Percentiles rank a stretch among this genome's conserved stretches.
Conservation (phyloP, 2,329 filamentous ascomycete species). For the Zymoseptoria tritici region DNA sequence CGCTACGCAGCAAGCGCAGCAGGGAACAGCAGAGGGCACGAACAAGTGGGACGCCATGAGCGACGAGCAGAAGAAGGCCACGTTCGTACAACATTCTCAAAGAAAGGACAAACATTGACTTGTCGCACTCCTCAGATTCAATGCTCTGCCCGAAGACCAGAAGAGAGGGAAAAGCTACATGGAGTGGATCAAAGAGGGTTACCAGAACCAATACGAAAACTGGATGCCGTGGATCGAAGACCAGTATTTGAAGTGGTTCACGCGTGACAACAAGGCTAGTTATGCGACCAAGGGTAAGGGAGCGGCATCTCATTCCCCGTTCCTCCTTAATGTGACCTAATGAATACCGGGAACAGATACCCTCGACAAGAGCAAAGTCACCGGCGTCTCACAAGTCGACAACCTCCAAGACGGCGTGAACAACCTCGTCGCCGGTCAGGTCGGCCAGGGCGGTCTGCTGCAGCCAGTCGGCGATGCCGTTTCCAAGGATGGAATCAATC, state of each 20-base stretch:
- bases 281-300: slow-evolving; percentile 59
- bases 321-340: background rate
- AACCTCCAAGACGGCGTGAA: slow-evolving; percentile 61
- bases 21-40: slow-evolving; percentile 15
- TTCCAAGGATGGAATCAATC: slow-evolving; percentile 60
- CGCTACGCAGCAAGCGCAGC: slow-evolving; percentile 12
- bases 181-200: slow-evolving; percentile 56
- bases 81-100: background rate
- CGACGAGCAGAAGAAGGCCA: slow-evolving; percentile 30
- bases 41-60: slow-evolving; percentile 29
- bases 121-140: slow-evolving; percentile 12
- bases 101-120: background rate
- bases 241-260: slow-evolving; percentile 63
- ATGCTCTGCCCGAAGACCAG: slow-evolving; percentile 24
- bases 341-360: slow-evolving; percentile 42
- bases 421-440: slow-evolving; percentile 53
- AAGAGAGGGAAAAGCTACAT: slow-evolving; percentile 32
- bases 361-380: slow-evolving; percentile 63
- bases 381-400: slow-evolving; percentile 59
- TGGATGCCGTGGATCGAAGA: slow-evolving; percentile 76
- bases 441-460: slow-evolving; percentile 61
- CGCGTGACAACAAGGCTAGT: slow-evolving; percentile 68
- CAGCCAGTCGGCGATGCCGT: slow-evolving; percentile 56
- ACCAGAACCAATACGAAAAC: slow-evolving; percentile 64
- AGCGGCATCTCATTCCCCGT: background rate